These are phyloP conservation scores for Vigna angularis DNA, from an alignment of 306 rosid species.

Conservation along the genomic window DNA sequence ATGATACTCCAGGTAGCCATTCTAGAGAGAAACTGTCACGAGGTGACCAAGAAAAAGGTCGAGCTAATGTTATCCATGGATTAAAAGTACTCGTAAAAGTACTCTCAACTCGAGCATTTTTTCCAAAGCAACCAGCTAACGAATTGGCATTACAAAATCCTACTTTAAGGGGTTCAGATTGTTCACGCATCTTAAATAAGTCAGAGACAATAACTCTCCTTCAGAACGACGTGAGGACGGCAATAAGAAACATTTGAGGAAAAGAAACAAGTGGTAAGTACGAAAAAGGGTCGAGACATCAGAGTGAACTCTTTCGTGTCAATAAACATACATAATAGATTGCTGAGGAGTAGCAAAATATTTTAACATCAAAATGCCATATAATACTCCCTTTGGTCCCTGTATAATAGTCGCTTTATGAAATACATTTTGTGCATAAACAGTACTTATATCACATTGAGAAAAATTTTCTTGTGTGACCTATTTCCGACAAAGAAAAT, in stretches of 20 bases:
- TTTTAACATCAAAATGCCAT: background rate
- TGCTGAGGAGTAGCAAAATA: background rate
- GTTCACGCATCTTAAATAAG: background rate
- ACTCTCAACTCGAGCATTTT: background rate
- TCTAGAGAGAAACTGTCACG: background rate
- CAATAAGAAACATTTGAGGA: slow-evolving; percentile 2
- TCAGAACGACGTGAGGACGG: slow-evolving; percentile 11
- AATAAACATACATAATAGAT: slow-evolving; percentile 20
- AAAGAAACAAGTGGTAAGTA: background rate
- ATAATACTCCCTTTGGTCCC: too few species aligned
- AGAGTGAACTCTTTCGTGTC: slow-evolving; percentile 16
- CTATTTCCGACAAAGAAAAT: too few species aligned
- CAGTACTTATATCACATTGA: too few species aligned
- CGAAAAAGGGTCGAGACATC: background rate
- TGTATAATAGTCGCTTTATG: too few species aligned
- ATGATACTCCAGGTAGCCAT: background rate
- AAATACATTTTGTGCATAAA: too few species aligned
- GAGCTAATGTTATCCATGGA: slow-evolving; percentile 8
- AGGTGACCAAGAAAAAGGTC: background rate
- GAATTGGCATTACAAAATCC: background rate
- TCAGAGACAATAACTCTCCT: background rate
- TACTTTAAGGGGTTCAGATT: slow-evolving; percentile 2
- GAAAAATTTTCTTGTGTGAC: too few species aligned
- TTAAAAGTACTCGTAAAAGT: background rate
- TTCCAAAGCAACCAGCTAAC: background rate